A percentile compares a stretch with the other conserved stretches of the same genome.
Evolutionary conservation across 768 basidiomycete genomes (phyloP).

Genomic region (Gelatoporia subvermispora): DNA sequence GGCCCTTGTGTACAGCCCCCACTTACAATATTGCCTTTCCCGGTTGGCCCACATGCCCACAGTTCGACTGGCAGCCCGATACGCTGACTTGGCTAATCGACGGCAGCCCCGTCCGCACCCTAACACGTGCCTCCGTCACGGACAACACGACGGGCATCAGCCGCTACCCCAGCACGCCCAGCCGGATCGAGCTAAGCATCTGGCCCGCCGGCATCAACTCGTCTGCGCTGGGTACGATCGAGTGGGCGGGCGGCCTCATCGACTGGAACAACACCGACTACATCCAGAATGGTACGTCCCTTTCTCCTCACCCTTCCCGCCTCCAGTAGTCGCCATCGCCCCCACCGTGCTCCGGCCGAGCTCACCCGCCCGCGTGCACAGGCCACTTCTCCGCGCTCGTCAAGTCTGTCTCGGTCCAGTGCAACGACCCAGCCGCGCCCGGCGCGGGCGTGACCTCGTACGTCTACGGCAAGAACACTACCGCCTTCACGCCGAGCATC

Average conservation of each 20-base stretch:
- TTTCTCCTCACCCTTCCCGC: background rate
- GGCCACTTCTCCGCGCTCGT: constrained; percentile 71
- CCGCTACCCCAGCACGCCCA: constrained; percentile 73
- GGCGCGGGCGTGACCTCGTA: constrained; percentile 54
- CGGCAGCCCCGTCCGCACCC: constrained; percentile 62
- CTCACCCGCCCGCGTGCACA: constrained; percentile 11
- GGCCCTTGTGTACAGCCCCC: too few relatives aligned
- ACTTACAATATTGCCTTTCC: background rate
- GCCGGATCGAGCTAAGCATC: constrained; percentile 74
- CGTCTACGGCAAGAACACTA: constrained; percentile 53
- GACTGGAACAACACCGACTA: constrained; percentile 81
- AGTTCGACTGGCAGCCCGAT: constrained; percentile 82
- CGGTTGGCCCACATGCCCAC: background rate
- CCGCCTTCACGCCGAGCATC: constrained; percentile 48
- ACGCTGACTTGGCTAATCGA: constrained; percentile 65
- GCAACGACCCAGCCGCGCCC: constrained; percentile 44
- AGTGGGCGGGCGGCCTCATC: constrained; percentile 82
- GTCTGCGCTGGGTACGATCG: constrained; percentile 60
- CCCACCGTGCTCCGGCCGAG: background rate
- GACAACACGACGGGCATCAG: constrained; percentile 49
- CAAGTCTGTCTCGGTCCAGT: constrained; percentile 58
- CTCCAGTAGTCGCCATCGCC: too few relatives aligned
- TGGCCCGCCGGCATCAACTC: constrained; percentile 78
- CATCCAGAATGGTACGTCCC: constrained; percentile 45
- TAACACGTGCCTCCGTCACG: constrained; percentile 51